A percentile compares a stretch with the other conserved stretches of the same genome.
Conservation (phyloP, 768 basidiomycete species). For the Suillus sp. region DNA sequence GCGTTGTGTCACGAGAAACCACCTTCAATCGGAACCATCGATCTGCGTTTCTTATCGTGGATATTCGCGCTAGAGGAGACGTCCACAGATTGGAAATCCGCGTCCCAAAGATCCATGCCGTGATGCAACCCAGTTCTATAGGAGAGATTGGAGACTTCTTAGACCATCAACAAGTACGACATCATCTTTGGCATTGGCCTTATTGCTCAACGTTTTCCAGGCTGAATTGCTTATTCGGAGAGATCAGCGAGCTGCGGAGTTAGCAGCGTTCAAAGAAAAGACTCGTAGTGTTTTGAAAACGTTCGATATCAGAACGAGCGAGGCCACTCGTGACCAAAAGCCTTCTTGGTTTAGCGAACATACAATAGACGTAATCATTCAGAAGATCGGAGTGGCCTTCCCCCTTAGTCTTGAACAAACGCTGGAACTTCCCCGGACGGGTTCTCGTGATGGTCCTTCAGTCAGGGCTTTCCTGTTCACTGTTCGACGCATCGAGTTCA, state of each 20-base stretch:
- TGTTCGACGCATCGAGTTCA: constrained; percentile 73
- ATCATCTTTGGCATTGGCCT: not conserved
- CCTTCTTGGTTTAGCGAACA: constrained; percentile 59
- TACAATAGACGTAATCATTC: constrained; percentile 54
- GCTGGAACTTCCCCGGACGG: constrained; percentile 48
- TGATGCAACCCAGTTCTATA: constrained; percentile 93
- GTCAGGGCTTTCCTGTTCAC: constrained; percentile 87
- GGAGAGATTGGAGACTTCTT: constrained; percentile 88
- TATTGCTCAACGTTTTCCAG: constrained; percentile 40
- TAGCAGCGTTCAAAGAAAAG: constrained; percentile 84
- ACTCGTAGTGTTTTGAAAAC: constrained; percentile 71
- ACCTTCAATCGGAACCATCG: constrained; percentile 60
- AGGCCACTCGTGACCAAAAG: constrained; percentile 20
- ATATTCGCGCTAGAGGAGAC: constrained; percentile 55
- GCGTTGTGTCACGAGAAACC: constrained; percentile 35
- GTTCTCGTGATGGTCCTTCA: constrained; percentile 41
- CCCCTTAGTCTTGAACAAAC: constrained; percentile 70
- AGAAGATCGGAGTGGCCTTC: constrained; percentile 86
- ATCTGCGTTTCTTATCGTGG: constrained; percentile 84
- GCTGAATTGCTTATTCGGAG: constrained; percentile 73
- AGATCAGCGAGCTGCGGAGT: constrained; percentile 74
- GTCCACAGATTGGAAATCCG: constrained; percentile 47
- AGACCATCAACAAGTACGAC: constrained; percentile 77
- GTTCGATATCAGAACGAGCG: constrained; percentile 62
- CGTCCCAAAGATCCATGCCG: constrained; percentile 82